A percentile compares a stretch with the other conserved stretches of the same genome.
phyloP scores from a whole-genome alignment of 352 stramenopile species.

The Phytophthora cactorum region DNA sequence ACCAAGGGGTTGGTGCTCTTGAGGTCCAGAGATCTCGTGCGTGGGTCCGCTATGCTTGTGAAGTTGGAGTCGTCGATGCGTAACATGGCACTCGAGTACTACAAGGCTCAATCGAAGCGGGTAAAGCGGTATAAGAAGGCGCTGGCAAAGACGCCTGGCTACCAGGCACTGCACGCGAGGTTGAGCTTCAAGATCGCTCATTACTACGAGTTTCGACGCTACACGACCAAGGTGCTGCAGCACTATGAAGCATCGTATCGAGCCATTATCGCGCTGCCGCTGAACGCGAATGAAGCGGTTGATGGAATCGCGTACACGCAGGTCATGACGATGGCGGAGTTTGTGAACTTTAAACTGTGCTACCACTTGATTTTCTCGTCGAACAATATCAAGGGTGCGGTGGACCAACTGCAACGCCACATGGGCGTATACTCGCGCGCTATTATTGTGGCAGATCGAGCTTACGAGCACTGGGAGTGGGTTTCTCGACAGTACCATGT shows the following conservation, averaged over 20 bases:
- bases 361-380: constrained; percentile 90
- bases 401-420: constrained; percentile 86
- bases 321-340: constrained; percentile 87
- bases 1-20: constrained; percentile 79
- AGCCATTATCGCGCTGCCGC: constrained; percentile 58
- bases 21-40: constrained; percentile 64
- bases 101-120: constrained; percentile 87
- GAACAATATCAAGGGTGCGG: constrained; percentile 82
- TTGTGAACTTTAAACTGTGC: constrained; percentile 89
- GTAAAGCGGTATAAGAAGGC: constrained; percentile 90
- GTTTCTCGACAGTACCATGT: constrained; percentile 88
- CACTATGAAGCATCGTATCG: constrained; percentile 88
- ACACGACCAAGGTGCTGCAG: constrained; percentile 86
- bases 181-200: constrained; percentile 91
- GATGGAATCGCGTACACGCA: constrained; percentile 58
- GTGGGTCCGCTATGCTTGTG: constrained; percentile 57
- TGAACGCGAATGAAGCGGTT: constrained; percentile 51
- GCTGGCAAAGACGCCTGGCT: constrained; percentile 60
- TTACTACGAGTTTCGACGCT: constrained; percentile 89
- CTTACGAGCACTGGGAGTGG: constrained; percentile 88
- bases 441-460: constrained; percentile 59
- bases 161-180: constrained; percentile 67
- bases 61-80: constrained; percentile 82
- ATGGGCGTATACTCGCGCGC: constrained; percentile 68
- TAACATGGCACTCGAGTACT: constrained; percentile 87